A percentile compares a stretch with the other conserved stretches of the same genome.
Conservation (phyloP, 148 eudicot species). For the Silene latifolia region DNA sequence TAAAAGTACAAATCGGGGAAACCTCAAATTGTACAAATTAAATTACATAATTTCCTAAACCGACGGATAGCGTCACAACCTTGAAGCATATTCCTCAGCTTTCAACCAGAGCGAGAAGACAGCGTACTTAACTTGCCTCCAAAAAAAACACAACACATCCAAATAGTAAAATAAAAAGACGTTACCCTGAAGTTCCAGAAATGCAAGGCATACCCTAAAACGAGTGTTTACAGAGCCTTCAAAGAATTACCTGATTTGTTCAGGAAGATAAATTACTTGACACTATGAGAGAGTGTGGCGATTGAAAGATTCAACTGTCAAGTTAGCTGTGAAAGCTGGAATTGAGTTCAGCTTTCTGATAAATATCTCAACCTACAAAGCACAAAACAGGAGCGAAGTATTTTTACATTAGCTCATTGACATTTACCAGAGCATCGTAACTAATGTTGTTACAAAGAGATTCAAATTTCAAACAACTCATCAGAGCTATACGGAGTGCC, state of each 20-base stretch:
- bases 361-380: conserved; percentile 76
- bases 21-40: not conserved
- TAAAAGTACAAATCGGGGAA: not conserved
- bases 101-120: not conserved
- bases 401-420: not conserved
- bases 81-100: not conserved
- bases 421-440: not conserved
- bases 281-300: conserved; percentile 78
- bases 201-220: not conserved
- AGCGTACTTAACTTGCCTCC: not conserved
- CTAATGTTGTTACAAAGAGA: not conserved
- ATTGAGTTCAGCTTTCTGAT: conserved; percentile 81
- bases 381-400: not conserved
- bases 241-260: conserved; percentile 5
- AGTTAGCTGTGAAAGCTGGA: conserved; percentile 97
- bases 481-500: too few relatives aligned
- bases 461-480: too few relatives aligned
- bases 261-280: not conserved
- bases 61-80: not conserved
- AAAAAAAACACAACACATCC: not conserved
- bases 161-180: not conserved
- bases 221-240: not conserved
- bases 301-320: conserved; percentile 96
- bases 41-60: not conserved
- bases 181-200: not conserved